Base-by-base conservation (phyloP, 192 early-diverging fungal species). In the Mortierella claussenii region DNA sequence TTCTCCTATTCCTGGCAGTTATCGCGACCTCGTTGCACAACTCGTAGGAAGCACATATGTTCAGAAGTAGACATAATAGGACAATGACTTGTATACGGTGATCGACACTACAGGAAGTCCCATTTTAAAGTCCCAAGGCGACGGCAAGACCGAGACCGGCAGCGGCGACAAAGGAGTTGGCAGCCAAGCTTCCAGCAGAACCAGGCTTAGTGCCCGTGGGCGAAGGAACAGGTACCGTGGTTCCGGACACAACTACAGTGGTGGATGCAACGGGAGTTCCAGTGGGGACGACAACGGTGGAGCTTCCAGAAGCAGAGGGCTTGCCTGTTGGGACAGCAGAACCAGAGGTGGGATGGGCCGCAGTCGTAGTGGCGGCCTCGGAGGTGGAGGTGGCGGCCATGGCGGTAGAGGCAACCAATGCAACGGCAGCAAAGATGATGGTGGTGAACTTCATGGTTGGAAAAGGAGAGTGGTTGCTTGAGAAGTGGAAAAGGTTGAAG, bases 371-470 rank as follows among this genome's bases (percentile, higher is more conserved):
- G 51, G 61, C 30, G 51, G 49, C 20, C 23, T 27, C 28, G 27
- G 11, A 5, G 24, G 34, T 27, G 32, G 36, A 27, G 23, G 64
- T 20, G 33, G 64, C 33, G 18, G 64, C 65, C 18, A 31, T 30
- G 55, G 56, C 57, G 36, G 42, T 36, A 57, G 50, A 28, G 18
- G 43, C 57, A 10, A 40, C 8, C 8, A 60, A 9, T 5, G 57
- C 67, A 23, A 60, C 23, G 42, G 48, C 37, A 18, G 56, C 63
- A 33, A 65, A 26, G 13, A 68, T 24, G 36, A 68, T 52, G 37
- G 65, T 51, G 26, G 55, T 26, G 50, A 59, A 45, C 37, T 60
- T 59, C 67, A 69, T 64, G 13, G 24, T 30, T 51, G 33, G 33
- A 27, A 34, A 12, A 31, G 40, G 12, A 23, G 9, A 20, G 23